Conservation (phyloP, 169 alveolate species). For the Babesia microti region DNA sequence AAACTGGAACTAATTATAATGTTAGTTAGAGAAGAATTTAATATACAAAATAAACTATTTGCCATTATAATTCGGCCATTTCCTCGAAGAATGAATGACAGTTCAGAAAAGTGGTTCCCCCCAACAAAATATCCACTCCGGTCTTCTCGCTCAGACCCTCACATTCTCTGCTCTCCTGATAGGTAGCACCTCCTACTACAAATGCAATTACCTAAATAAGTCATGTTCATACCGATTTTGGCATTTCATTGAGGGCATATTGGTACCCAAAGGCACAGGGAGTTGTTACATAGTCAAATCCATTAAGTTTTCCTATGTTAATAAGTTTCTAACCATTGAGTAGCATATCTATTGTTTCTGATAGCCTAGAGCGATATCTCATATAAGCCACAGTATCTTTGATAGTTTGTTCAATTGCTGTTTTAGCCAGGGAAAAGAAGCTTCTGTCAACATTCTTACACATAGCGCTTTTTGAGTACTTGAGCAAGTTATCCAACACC, state of each 20-base stretch:
- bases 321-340: no score
- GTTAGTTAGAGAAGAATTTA: neutral
- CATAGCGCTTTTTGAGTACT: no score
- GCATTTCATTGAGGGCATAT: neutral
- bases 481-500: no score
- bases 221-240: neutral
- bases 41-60: conserved; percentile 1
- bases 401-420: no score
- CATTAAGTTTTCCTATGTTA: no score
- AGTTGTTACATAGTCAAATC: no score
- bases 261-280: neutral
- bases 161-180: conserved; percentile 73
- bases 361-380: no score
- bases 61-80: no score
- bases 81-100: conserved; percentile 25
- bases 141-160: conserved; percentile 24
- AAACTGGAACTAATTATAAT: neutral
- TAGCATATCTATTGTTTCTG: no score
- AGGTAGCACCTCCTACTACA: conserved; percentile 79
- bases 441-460: no score
- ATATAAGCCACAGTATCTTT: no score
- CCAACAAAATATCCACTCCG: conserved; percentile 44
- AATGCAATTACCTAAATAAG: conserved; percentile 61
- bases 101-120: conserved; percentile 36
- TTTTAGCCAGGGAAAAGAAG: no score